Percentiles rank a stretch among this genome's conserved stretches.
Conservation (phyloP, 805 yeast species). For the Lipomyces japonicus region DNA sequence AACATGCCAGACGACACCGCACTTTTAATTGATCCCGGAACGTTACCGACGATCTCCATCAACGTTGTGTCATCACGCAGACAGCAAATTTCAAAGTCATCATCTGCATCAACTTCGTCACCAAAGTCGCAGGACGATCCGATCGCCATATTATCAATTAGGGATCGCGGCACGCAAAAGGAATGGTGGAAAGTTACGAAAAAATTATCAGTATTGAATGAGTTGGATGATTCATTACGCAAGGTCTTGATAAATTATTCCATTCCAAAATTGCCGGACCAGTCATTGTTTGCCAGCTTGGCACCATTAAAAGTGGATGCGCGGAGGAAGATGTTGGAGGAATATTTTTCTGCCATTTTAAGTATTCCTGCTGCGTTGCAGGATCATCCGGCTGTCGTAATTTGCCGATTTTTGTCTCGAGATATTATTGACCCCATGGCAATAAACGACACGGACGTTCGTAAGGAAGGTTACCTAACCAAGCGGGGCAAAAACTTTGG, state of each 20-base stretch:
- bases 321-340: constrained; percentile 53
- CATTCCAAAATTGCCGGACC: constrained; percentile 64
- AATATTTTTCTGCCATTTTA: constrained; percentile 57
- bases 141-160: constrained; percentile 55
- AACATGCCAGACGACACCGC: constrained; percentile 2
- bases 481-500: constrained; percentile 64
- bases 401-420: constrained; percentile 62
- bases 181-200: constrained; percentile 76
- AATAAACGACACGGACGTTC: constrained; percentile 43
- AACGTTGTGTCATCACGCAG: constrained; percentile 35
- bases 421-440: constrained; percentile 58
- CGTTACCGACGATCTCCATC: constrained; percentile 30
- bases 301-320: constrained; percentile 63
- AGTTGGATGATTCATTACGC: constrained; percentile 60
- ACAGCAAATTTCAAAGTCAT: constrained; percentile 32
- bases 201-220: constrained; percentile 53
- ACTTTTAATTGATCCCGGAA: constrained; percentile 32
- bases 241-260: constrained; percentile 36
- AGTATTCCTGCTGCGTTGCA: constrained; percentile 57
- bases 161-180: constrained; percentile 56
- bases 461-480: constrained; percentile 62
- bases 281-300: constrained; percentile 51
- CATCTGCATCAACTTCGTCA: background rate
- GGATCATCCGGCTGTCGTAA: constrained; percentile 41
- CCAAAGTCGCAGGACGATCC: constrained; percentile 53